A percentile compares a stretch with the other conserved stretches of the same genome.
Conservation (phyloP, 164 flowering plant species). For the Saururus chinensis region DNA sequence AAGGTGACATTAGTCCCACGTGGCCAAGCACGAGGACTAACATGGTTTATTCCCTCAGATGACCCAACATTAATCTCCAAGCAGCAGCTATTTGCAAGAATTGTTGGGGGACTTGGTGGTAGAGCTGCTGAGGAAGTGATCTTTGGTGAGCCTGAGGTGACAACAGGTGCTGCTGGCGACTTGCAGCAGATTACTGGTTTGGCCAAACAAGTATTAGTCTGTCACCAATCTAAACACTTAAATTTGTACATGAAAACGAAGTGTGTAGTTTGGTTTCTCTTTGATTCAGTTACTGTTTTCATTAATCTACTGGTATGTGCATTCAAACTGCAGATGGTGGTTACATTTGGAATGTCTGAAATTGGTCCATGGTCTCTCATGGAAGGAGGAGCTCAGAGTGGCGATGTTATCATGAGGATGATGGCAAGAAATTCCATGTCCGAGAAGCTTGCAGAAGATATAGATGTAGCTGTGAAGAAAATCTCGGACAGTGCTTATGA, state of each 20-base stretch:
- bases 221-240: not conserved
- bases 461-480: constrained; percentile 60
- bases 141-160: constrained; percentile 83
- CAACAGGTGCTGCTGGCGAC: constrained; percentile 85
- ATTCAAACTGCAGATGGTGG: constrained; percentile 53
- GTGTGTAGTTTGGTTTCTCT: not conserved
- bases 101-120: constrained; percentile 88
- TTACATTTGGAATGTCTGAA: constrained; percentile 83
- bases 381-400: constrained; percentile 68
- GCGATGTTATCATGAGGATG: constrained; percentile 82
- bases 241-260: not conserved
- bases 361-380: constrained; percentile 89
- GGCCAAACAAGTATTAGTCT: constrained; percentile 52
- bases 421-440: constrained; percentile 92
- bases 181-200: constrained; percentile 76
- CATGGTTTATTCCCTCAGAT: constrained; percentile 77
- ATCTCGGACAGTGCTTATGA: constrained; percentile 66
- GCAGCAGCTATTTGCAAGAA: constrained; percentile 81
- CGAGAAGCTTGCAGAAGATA: constrained; percentile 76
- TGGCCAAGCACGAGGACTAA: constrained; percentile 81
- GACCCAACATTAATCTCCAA: constrained; percentile 80
- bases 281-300: not conserved
- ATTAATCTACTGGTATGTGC: not conserved
- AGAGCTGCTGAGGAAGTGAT: constrained; percentile 87
- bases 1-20: constrained; percentile 82